Base-by-base conservation (phyloP, 768 basidiomycete species). In the Leucosporidium yakuticum region DNA sequence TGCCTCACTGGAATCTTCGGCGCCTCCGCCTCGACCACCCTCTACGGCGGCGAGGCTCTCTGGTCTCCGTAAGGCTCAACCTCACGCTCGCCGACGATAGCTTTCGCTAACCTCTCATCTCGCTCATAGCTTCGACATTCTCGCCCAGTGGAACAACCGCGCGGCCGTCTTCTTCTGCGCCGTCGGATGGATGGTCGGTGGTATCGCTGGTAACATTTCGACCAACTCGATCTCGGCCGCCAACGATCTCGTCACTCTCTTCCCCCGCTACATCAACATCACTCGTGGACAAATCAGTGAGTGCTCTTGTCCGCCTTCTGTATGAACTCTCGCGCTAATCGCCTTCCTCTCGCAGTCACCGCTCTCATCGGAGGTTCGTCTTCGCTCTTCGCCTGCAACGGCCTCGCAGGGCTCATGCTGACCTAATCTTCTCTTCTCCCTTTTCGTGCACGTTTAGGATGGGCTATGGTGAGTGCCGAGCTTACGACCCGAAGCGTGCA, bases 211-310 rank as follows among this genome's bases (percentile, higher is more conserved):
- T 61, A 83, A 84, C 70, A 86, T 90, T 70, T 88, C 88, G 29
- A 90, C 90, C 27, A 95, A 94, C 78, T 84, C 84, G 9, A 81
- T 86, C 59, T 81, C 82, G 27, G 88, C 90, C 4, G 90, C 88
- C 7, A 93, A 92, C 75, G 91, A 94, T 76, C 84, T 92, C 81
- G 88, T 86, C 4, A 90, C 85, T n/a, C 80, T 89, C 50, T 84
- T 82, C 74, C 91, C 89, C 34, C 70, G 82, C 63, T 93, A 83
- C 70, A 84, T 93, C 79, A 89, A 92, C 76, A 90, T 94, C 70
- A 82, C 84, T 53, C 83, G 91, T 12, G 90, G 91, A 1, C 75
- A 74, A 21, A 78, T 90, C 66, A 44, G 39, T 44, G 39, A 44
- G 39, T 44, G 3, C 2, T 7, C 11, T 8, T 3, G 2, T 3